Percentiles rank a stretch among this genome's conserved stretches.
Conservation (phyloP, 2,329 filamentous ascomycete genomes). For the Hymenoscyphus infarciens region DNA sequence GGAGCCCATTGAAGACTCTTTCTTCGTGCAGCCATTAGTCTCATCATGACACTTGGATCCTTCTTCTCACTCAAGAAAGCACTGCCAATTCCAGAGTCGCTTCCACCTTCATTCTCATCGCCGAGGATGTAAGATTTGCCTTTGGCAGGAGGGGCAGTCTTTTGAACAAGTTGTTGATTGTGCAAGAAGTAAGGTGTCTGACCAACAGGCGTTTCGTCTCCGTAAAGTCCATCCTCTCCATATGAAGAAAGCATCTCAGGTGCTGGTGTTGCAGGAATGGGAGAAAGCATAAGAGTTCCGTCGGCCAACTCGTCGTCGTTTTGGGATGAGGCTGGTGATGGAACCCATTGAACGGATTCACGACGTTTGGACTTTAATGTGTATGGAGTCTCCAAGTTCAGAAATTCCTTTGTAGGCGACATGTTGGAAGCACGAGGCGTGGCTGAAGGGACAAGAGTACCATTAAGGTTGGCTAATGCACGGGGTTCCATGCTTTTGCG, state of each 20-base stretch:
- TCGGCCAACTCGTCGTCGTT: slow-evolving; percentile 24
- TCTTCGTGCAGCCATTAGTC: slow-evolving; percentile 65
- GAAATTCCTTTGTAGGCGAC: slow-evolving; percentile 34
- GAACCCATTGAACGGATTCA: slow-evolving; percentile 35
- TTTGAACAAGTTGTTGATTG: slow-evolving; percentile 32
- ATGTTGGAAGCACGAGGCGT: slow-evolving; percentile 29
- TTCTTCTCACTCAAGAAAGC: slow-evolving; percentile 48
- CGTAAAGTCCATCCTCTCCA: slow-evolving; percentile 31
- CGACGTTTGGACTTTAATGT: slow-evolving; percentile 32
- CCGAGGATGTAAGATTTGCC: slow-evolving; percentile 23
- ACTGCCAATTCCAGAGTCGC: slow-evolving; percentile 26
- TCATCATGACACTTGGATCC: slow-evolving; percentile 44
- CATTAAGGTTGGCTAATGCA: slow-evolving; percentile 65
- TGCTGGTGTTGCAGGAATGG: slow-evolving; percentile 33
- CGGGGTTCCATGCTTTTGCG: slow-evolving; percentile 80
- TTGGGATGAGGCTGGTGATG: slow-evolving; percentile 17
- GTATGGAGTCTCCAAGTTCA: slow-evolving; percentile 30
- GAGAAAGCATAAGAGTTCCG: slow-evolving; percentile 29
- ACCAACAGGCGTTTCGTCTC: slow-evolving; percentile 30
- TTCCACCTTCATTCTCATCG: slow-evolving; percentile 1
- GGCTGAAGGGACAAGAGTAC: slow-evolving; percentile 49
- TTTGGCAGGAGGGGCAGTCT: slow-evolving; percentile 32
- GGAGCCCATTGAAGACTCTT: slow-evolving; percentile 78
- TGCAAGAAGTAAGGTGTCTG: slow-evolving; percentile 35
- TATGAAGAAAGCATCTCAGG: slow-evolving; percentile 33